Conservation (phyloP, 768 basidiomycete species). For the Hypholoma sublateritium region DNA sequence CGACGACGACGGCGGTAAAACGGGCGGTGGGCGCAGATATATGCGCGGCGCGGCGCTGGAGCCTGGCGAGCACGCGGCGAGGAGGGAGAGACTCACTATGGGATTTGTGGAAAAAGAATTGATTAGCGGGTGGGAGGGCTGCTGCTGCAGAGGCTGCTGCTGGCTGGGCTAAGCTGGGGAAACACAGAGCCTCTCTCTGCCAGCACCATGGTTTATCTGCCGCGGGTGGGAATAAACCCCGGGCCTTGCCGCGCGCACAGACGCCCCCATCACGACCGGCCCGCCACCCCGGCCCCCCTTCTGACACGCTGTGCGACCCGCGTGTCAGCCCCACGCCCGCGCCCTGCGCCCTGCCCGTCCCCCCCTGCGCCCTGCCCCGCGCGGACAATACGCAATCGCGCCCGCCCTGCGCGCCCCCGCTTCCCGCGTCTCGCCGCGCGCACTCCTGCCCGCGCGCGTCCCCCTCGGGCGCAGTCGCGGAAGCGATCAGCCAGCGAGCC, state of each 20-base stretch:
- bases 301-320: not conserved
- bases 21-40: constrained; percentile 4
- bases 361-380: not conserved
- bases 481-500: constrained; percentile 4
- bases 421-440: not conserved
- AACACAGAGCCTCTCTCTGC: constrained; percentile 17
- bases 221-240: constrained; percentile 23
- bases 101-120: constrained; percentile 17
- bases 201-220: constrained; percentile 20
- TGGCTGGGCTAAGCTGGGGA: constrained; percentile 26
- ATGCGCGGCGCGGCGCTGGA: constrained; percentile 3
- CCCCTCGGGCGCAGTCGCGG: not conserved
- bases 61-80: constrained; percentile 9
- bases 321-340: not conserved
- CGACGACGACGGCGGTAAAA: constrained; percentile 15
- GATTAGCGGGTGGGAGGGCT: constrained; percentile 21
- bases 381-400: not conserved
- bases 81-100: constrained; percentile 18
- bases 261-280: constrained; percentile 18
- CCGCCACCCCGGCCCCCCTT: constrained; percentile 8
- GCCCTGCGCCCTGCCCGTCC: not conserved
- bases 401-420: not conserved
- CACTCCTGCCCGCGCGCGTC: not conserved
- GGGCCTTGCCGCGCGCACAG: constrained; percentile 26
- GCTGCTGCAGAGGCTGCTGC: constrained; percentile 21